Evolutionary conservation across 176 grass and related monocot species (phyloP).

Genomic region (Carex myosuroides): DNA sequence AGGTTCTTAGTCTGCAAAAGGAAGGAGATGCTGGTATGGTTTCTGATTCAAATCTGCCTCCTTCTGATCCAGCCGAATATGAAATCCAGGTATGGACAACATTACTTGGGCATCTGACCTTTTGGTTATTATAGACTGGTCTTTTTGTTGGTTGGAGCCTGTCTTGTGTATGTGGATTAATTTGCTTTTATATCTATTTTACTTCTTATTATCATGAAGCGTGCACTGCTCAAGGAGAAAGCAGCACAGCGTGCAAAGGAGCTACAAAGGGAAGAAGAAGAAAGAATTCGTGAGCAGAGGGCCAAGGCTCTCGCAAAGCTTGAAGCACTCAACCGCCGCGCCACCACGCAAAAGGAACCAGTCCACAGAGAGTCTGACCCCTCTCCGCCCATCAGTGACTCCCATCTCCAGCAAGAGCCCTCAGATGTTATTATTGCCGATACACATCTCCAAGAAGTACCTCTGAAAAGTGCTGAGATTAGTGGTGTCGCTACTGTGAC

Average conservation of each 20-base stretch:
- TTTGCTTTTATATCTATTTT: not conserved
- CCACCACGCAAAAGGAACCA: constrained; percentile 17
- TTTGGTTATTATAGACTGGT: constrained; percentile 16
- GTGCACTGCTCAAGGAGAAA: constrained; percentile 72
- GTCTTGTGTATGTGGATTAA: not conserved
- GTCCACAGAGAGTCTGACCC: not conserved
- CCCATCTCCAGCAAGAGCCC: constrained; percentile 1
- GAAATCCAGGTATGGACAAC: constrained; percentile 9
- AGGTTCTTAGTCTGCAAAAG: not conserved
- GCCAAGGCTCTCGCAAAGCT: constrained; percentile 89
- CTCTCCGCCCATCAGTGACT: not conserved
- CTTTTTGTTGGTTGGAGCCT: constrained; percentile 25
- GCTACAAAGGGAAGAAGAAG: constrained; percentile 81
- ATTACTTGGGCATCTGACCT: not conserved
- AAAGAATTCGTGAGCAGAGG: constrained; percentile 72
- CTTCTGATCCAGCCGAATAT: constrained; percentile 16
- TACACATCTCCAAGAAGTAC: not conserved
- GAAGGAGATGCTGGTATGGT: not conserved
- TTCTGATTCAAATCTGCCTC: constrained; percentile 6
- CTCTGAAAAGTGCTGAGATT: constrained; percentile 5
- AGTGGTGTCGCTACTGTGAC: constrained; percentile 3
- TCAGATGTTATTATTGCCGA: not conserved
- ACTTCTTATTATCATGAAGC: constrained; percentile 36
- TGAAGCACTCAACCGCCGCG: constrained; percentile 85
- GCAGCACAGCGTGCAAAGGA: constrained; percentile 83